These are phyloP conservation scores for Mycocalia duriaeana DNA, from an alignment of 1,284 basidiomycete genomes.

Conservation along the genomic window DNA sequence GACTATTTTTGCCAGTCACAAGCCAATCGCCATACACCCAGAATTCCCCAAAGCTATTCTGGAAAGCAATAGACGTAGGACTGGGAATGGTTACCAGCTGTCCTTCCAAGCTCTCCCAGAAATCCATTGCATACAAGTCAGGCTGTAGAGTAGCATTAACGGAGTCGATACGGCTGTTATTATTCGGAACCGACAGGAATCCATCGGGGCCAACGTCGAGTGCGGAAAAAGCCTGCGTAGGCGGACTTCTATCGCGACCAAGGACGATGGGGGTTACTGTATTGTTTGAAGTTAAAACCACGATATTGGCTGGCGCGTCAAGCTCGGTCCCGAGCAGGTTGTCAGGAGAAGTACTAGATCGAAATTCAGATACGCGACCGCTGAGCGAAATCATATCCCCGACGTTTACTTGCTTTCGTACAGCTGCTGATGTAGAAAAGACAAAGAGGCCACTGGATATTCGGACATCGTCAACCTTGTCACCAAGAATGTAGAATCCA, in stretches of 20 bases:
- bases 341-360: conserved; percentile 35
- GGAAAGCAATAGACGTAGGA: conserved; percentile 47
- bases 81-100: conserved; percentile 50
- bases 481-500: conserved; percentile 53
- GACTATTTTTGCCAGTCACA: conserved; percentile 49
- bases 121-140: conserved; percentile 51
- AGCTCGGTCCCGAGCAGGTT: conserved; percentile 52
- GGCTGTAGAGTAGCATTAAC: conserved; percentile 47
- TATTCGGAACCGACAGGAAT: conserved; percentile 52
- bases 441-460: conserved; percentile 51
- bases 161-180: conserved; percentile 41
- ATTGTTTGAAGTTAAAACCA: conserved; percentile 42
- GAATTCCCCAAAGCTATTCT: conserved; percentile 52
- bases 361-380: conserved; percentile 47
- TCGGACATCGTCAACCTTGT: conserved; percentile 38
- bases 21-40: conserved; percentile 60
- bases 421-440: conserved; percentile 38
- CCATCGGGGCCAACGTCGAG: conserved; percentile 51
- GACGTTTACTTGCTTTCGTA: conserved; percentile 35
- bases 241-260: conserved; percentile 49
- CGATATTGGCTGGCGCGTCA: conserved; percentile 38
- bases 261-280: conserved; percentile 45
- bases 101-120: conserved; percentile 64
- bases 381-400: conserved; percentile 48
- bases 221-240: conserved; percentile 42